Percentiles rank a stretch among this genome's conserved stretches.
Conservation (phyloP, 2,329 filamentous ascomycete species). For the Paraconiothyrium brasiliense region DNA sequence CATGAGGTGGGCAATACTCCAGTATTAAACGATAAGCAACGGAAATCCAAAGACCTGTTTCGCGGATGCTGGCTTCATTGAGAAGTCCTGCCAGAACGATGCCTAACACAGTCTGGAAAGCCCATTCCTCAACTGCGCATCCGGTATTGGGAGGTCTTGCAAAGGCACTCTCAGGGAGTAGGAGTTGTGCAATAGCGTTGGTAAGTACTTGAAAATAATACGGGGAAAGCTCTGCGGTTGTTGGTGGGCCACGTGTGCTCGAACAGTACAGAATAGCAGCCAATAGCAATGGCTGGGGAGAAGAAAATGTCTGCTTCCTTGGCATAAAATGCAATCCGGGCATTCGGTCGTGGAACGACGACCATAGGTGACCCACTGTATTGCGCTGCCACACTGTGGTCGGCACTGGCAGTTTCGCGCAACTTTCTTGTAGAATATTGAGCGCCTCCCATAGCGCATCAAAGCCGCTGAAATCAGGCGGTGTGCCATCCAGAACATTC, state of each 20-base stretch:
- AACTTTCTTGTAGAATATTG: neutral
- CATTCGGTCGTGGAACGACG: slow-evolving; percentile 12
- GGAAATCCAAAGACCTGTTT: slow-evolving; percentile 12
- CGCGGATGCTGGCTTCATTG: slow-evolving; percentile 13
- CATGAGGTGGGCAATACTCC: slow-evolving; percentile 9
- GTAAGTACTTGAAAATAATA: slow-evolving; percentile 11
- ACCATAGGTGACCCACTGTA: slow-evolving; percentile 5
- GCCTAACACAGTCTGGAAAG: slow-evolving; percentile 12
- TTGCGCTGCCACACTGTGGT: slow-evolving; percentile 6
- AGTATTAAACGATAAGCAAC: slow-evolving; percentile 12
- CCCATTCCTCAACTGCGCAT: slow-evolving; percentile 9
- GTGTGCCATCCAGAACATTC: neutral
- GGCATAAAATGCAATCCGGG: slow-evolving; percentile 14
- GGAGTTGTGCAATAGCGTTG: slow-evolving; percentile 9
- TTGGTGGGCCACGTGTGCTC: slow-evolving; percentile 10
- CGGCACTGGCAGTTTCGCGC: slow-evolving; percentile 2
- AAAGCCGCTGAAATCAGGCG: slow-evolving; percentile 4
- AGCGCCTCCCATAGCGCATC: slow-evolving; percentile 11
- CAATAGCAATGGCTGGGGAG: slow-evolving; percentile 10
- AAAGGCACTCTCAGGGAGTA: slow-evolving; percentile 6
- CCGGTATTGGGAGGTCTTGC: neutral
- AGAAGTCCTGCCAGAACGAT: slow-evolving; percentile 9
- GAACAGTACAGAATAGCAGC: slow-evolving; percentile 14
- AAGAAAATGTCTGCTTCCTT: slow-evolving; percentile 14
- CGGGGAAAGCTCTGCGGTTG: slow-evolving; percentile 5